These are phyloP conservation scores for Phytopythium sindhum DNA, from an alignment of 352 stramenopile genomes.

Conservation along the genomic window DNA sequence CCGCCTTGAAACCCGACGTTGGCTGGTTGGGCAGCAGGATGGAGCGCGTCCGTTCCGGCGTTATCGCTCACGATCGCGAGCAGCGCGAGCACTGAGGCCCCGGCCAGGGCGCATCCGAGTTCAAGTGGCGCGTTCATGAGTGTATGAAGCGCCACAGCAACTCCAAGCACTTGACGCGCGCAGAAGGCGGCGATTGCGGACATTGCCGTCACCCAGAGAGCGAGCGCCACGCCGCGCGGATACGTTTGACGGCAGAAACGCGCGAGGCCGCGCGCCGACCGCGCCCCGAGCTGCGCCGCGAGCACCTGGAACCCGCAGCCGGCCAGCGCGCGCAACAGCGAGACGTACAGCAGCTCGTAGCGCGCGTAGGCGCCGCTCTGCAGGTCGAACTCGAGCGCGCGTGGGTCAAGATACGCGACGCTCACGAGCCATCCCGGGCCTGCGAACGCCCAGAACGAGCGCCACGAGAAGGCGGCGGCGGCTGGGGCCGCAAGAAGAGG, in stretches of 20 bases:
- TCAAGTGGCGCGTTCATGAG: slow-evolving; percentile 70
- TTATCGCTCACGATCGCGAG: slow-evolving; percentile 73
- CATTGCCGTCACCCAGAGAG: slow-evolving; percentile 85
- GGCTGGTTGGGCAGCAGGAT: neutral
- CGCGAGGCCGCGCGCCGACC: slow-evolving; percentile 80
- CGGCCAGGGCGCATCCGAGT: slow-evolving; percentile 64
- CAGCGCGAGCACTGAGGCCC: slow-evolving; percentile 88
- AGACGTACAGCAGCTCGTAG: slow-evolving; percentile 84
- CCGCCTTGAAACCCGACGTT: slow-evolving; percentile 8
- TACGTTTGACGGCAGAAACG: slow-evolving; percentile 73
- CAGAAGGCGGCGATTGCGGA: slow-evolving; percentile 87
- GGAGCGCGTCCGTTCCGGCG: neutral
- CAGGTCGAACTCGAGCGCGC: slow-evolving; percentile 92
- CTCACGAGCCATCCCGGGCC: slow-evolving; percentile 64
- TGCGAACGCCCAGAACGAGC: slow-evolving; percentile 50
- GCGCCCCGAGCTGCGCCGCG: slow-evolving; percentile 80
- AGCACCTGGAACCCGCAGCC: slow-evolving; percentile 88
- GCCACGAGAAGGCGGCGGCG: slow-evolving; percentile 40
- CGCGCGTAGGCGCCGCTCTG: slow-evolving; percentile 82
- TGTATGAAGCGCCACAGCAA: slow-evolving; percentile 77
- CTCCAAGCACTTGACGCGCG: slow-evolving; percentile 80
- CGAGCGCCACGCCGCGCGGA: slow-evolving; percentile 36
- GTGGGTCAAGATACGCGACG: slow-evolving; percentile 90
- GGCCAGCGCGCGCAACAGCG: slow-evolving; percentile 80
- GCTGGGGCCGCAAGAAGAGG: neutral